Evolutionary conservation across 2,329 filamentous ascomycete genomes (phyloP), one percentile per base, ranked within the genome.

Genomic region (Sclerotinia minor): DNA sequence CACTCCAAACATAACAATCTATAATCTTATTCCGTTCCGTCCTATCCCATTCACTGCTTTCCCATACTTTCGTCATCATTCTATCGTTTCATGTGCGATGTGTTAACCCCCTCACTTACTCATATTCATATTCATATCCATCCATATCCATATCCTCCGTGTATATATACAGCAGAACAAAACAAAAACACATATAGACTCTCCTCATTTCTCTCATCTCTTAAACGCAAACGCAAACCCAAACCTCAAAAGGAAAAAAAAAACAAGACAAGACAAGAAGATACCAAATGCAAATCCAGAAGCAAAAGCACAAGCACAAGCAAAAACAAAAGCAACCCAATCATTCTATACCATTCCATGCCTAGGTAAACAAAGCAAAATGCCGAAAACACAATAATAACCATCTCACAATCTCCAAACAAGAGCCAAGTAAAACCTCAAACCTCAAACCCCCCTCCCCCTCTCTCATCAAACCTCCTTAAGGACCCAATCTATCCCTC

Each of bases 401-500:
- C 26, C 35, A 21, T 8, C 8, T 15, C 35, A 24, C 44, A 6
- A 29, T 29, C 38, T n/a, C 29, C n/a, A n/a, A n/a, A 26, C 11
- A 2, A 24, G 21, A 35, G 1, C 8, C 29, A 26, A 38, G 5
- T 19, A 19, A 38, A 41, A 2, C 38, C 15, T 9, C 45, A 47
- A 41, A 38, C 32, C 35, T 38, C 35, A 35, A 2, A 1, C 44
- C 15, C 44, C 4, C 44, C 35, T 2, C 24, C 7, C 50, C 11
- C 35, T 21, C 32, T 17, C 64, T 24, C 54, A 41, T 13, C 13
- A 41, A 17, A 57, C 5, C 17, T n/a, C n/a, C n/a, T n/a, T 72
- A 75, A 53, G 73, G 72, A 6, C 61, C 69, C 26, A 77, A 58
- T 3, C 24, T 52, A 65, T 73, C 70, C 55, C 74, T 73, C 21